Evolutionary conservation across 2,329 filamentous ascomycete genomes (phyloP).

Genomic region (Pseudogymnoascus sp.): DNA sequence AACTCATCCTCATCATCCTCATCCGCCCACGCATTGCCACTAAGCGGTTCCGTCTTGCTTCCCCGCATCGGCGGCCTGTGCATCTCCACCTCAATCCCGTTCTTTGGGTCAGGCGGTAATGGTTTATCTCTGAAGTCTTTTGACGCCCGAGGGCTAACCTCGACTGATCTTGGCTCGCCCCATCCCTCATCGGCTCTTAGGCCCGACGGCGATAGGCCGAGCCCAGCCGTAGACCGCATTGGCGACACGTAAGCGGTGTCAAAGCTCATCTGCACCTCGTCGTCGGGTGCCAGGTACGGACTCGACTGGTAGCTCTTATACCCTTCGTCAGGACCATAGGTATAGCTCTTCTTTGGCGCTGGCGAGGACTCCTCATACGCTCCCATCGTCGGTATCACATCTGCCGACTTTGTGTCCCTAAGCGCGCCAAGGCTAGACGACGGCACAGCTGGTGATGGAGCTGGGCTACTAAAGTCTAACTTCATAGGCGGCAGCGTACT

Average conservation of each 20-base stretch:
- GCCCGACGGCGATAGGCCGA: neutral
- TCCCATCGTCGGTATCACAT: slow-evolving; percentile 17
- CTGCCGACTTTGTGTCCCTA: slow-evolving; percentile 10
- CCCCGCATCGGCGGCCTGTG: slow-evolving; percentile 18
- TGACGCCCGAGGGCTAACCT: slow-evolving; percentile 1
- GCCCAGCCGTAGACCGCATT: neutral
- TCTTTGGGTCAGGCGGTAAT: slow-evolving; percentile 19
- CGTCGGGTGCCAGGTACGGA: slow-evolving; percentile 30
- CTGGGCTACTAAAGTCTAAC: slow-evolving; percentile 45
- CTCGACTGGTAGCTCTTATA: slow-evolving; percentile 9
- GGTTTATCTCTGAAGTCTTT: slow-evolving; percentile 16
- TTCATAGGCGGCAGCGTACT: slow-evolving; percentile 88
- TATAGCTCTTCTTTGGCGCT: slow-evolving; percentile 11
- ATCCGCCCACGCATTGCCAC: slow-evolving; percentile 63
- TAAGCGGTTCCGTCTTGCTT: slow-evolving; percentile 21
- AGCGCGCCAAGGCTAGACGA: slow-evolving; percentile 12
- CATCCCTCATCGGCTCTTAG: neutral
- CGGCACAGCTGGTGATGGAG: slow-evolving; percentile 14
- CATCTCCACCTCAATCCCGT: slow-evolving; percentile 19
- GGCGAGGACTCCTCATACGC: slow-evolving; percentile 1
- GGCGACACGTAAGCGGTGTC: slow-evolving; percentile 52
- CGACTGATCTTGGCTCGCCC: neutral
- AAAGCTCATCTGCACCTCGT: slow-evolving; percentile 63
- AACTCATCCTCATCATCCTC: slow-evolving; percentile 62
- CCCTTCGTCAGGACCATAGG: slow-evolving; percentile 10